Evolutionary conservation across 1,284 basidiomycete genomes (phyloP).

Genomic region (Phlebopus sp.): DNA sequence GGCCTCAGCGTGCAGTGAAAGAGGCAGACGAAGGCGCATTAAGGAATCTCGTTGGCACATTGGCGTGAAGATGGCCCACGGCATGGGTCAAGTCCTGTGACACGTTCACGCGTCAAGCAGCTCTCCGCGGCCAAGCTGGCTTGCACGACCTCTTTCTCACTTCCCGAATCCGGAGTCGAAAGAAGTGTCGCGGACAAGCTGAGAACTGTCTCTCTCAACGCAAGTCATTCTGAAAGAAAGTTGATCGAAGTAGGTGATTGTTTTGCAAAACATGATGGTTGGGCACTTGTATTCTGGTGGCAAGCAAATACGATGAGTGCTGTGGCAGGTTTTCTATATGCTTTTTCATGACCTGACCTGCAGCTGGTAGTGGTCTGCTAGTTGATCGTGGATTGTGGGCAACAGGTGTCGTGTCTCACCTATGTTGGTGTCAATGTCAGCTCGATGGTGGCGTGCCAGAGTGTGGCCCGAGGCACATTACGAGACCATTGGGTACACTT

Average conservation of each 20-base stretch:
- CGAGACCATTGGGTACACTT: background rate
- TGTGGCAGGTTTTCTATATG: background rate
- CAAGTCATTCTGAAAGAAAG: background rate
- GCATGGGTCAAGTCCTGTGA: constrained; percentile 7
- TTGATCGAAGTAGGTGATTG: background rate
- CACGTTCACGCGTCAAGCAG: constrained; percentile 16
- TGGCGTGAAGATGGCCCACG: constrained; percentile 5
- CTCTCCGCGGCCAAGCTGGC: constrained; percentile 18
- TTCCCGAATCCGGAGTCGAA: background rate
- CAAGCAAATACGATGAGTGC: background rate
- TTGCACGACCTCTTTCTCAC: constrained; percentile 1
- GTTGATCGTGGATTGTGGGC: constrained; percentile 1
- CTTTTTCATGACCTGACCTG: too few relatives aligned
- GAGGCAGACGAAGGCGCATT: background rate
- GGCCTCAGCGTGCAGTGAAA: background rate
- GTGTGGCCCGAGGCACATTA: too few relatives aligned
- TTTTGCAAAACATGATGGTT: background rate
- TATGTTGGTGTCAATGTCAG: constrained; percentile 2
- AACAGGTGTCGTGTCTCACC: constrained; percentile 4
- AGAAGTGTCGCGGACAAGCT: too few relatives aligned
- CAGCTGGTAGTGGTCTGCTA: background rate
- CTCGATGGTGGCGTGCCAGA: too few relatives aligned
- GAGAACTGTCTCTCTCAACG: too few relatives aligned
- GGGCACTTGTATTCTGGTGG: background rate
- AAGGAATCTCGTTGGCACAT: constrained; percentile 2